Percentiles rank a stretch among this genome's conserved stretches.
Evolutionary conservation across 139 green algal genomes (phyloP).

Genomic region (Chlamydomonas schloesseri): DNA sequence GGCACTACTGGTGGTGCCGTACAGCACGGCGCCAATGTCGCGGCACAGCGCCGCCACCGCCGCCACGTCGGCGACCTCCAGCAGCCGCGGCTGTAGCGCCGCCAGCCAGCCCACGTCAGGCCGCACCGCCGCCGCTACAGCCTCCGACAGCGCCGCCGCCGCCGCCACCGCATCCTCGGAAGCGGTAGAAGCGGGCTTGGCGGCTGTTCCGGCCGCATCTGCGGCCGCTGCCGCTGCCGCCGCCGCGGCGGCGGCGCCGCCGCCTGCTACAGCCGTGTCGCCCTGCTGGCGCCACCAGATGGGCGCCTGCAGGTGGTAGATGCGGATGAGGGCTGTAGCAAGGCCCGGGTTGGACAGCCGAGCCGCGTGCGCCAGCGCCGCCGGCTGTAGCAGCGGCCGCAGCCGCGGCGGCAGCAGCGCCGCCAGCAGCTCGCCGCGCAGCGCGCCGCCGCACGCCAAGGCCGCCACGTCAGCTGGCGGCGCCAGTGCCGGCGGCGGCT

Average conservation of each 20-base stretch:
- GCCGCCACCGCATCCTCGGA: background rate
- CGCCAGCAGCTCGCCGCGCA: constrained; percentile 11
- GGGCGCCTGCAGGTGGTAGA: constrained; percentile 8
- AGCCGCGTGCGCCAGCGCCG: constrained; percentile 30
- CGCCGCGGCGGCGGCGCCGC: background rate
- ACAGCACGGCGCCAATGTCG: background rate
- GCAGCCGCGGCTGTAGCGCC: constrained; percentile 13
- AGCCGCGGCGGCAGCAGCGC: constrained; percentile 26
- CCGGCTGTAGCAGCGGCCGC: constrained; percentile 6
- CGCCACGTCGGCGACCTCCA: background rate
- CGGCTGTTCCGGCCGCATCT: background rate
- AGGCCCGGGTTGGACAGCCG: background rate
- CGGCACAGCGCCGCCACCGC: constrained; percentile 23
- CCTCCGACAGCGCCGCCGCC: background rate
- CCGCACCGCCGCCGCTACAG: background rate
- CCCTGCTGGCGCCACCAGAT: constrained; percentile 17
- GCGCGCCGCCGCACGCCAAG: background rate
- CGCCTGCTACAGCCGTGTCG: background rate
- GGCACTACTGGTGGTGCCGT: background rate
- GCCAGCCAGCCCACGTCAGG: background rate
- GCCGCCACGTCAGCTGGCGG: constrained; percentile 5
- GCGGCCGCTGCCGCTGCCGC: background rate
- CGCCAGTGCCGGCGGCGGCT: background rate
- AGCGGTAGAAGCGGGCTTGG: background rate
- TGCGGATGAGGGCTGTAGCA: background rate